Base-by-base conservation (phyloP, 2,329 filamentous ascomycete species). In the Capronia americana region DNA sequence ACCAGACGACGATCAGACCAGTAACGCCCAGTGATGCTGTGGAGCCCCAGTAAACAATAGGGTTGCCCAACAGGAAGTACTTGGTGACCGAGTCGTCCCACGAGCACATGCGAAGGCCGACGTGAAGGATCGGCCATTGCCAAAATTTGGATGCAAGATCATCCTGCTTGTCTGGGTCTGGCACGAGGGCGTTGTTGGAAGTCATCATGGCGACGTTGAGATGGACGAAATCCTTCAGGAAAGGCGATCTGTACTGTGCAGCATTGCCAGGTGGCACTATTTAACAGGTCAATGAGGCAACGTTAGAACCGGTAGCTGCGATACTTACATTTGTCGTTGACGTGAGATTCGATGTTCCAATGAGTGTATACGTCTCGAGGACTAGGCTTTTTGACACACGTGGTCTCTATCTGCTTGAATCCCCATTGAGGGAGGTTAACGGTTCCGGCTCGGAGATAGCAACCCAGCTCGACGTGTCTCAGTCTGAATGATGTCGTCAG, bases 171-270 rank as follows among this genome's bases (percentile, higher is more conserved):
- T 99, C 95, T 4, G 95, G 94, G 75, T 99, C 95, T 3, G 95
- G 95, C 23, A 99, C 92, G 54, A 99, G 88, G 26, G 95, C 95
- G 76, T 99, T 99, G 86, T 99, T 99, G 46, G 95, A 98, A 3
- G 95, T 99, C 94, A 98, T 97, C 95, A 99, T 99, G 69, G 95
- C 95, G 69, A 99, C 95, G 77, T 99, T 99, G 68, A 98, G 84
- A 79, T 99, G 95, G 70, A 99, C 90, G 75, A 99, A 99, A 79
- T 99, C 95, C 77, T 96, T 93, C 76, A 97, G 85, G 85, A 99
- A 99, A 2, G 96, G 95, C 41, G 94, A 98, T 82, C 92, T 96
- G 84, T 97, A 99, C 64, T 92, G 90, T 74, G 91, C 92, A 62
- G 95, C 92, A 79, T 97, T 91, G 73, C 91, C 90, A 69, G 92